Conservation (phyloP, 2,329 filamentous ascomycete species). For the Monascus ruber region DNA sequence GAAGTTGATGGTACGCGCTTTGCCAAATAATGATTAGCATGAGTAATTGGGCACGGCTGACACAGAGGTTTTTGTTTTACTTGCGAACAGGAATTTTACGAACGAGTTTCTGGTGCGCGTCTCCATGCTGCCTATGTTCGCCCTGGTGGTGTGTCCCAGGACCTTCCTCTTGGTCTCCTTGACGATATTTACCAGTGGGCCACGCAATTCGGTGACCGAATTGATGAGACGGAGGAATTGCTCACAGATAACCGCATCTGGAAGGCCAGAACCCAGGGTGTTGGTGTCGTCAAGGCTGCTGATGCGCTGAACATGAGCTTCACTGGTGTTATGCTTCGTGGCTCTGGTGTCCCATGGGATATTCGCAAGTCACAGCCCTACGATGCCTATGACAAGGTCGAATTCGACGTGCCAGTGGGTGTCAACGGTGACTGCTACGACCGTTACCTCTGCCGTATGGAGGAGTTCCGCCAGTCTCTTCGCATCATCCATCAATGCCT, state of each 20-base stretch:
- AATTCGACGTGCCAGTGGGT: constrained; percentile 95
- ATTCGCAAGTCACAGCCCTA: constrained; percentile 95
- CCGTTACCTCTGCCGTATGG: constrained; percentile 97
- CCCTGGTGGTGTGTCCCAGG: constrained; percentile 90
- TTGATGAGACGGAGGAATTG: constrained; percentile 97
- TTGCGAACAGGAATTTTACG: constrained; percentile 79
- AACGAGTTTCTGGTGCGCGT: constrained; percentile 95
- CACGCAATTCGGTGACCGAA: constrained; percentile 94
- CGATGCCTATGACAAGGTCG: constrained; percentile 93
- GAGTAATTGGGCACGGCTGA: neutral
- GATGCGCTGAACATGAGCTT: constrained; percentile 98
- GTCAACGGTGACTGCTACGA: constrained; percentile 98
- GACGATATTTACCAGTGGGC: constrained; percentile 99
- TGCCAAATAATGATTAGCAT: neutral
- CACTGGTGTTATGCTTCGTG: constrained; percentile 93
- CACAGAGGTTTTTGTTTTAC: constrained; percentile 8
- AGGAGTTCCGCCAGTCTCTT: constrained; percentile 96
- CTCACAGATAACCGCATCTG: constrained; percentile 99
- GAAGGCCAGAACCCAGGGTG: constrained; percentile 81
- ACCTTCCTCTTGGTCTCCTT: constrained; percentile 82
- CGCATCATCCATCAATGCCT: constrained; percentile 98
- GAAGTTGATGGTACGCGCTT: constrained; percentile 80
- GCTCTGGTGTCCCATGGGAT: constrained; percentile 92
- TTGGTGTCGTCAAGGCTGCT: constrained; percentile 80
- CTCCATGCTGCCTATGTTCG: constrained; percentile 95